These are phyloP conservation scores for Cercospora sojina DNA, from an alignment of 2,329 filamentous ascomycete species.

Conservation along the genomic window DNA sequence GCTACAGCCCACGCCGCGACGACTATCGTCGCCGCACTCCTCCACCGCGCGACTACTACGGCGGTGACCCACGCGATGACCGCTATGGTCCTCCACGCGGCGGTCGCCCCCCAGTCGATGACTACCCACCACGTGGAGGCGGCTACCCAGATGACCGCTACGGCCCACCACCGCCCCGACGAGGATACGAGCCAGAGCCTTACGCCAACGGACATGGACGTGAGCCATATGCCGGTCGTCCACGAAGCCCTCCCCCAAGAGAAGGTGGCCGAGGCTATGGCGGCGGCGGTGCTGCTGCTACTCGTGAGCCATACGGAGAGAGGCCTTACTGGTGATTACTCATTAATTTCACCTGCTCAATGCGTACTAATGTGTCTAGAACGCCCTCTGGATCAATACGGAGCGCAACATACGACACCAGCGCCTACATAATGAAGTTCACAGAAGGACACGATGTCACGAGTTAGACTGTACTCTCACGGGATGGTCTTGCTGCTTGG, in stretches of 20 bases:
- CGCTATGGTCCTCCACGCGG: slow-evolving; percentile 64
- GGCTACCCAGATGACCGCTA: slow-evolving; percentile 74
- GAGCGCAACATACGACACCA: slow-evolving; percentile 13
- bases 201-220: slow-evolving; percentile 59
- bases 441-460: neutral
- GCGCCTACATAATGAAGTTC: slow-evolving; percentile 14
- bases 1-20: slow-evolving; percentile 79
- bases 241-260: slow-evolving; percentile 51
- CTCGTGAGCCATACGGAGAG: slow-evolving; percentile 25
- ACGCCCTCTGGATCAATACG: slow-evolving; percentile 9
- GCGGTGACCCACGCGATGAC: slow-evolving; percentile 76
- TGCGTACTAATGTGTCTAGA: slow-evolving; percentile 22
- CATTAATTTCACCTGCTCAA: slow-evolving; percentile 22
- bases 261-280: slow-evolving; percentile 36
- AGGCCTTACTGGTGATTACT: slow-evolving; percentile 36
- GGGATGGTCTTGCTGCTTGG: slow-evolving; percentile 7
- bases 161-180: slow-evolving; percentile 41
- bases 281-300: slow-evolving; percentile 1
- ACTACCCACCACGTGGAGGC: slow-evolving; percentile 60
- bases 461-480: slow-evolving; percentile 15
- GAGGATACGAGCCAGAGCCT: slow-evolving; percentile 57
- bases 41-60: slow-evolving; percentile 66
- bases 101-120: slow-evolving; percentile 70
- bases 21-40: slow-evolving; percentile 86
- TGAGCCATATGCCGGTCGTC: slow-evolving; percentile 48